These are phyloP conservation scores for Hygrocybe coccinea DNA, from an alignment of 768 basidiomycete genomes.

Conservation along the genomic window DNA sequence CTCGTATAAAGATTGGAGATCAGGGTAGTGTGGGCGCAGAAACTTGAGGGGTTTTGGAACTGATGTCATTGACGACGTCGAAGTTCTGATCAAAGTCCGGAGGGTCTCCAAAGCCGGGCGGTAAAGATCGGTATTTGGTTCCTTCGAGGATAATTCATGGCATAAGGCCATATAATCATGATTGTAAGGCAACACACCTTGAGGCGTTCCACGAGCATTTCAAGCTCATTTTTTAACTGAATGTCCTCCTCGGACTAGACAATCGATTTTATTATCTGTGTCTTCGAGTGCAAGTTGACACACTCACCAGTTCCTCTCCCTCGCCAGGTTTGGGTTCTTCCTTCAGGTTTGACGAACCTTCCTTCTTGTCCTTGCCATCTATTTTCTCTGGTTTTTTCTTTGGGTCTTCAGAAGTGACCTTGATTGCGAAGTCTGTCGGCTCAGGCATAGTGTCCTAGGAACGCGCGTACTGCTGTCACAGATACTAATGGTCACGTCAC, in stretches of 20 bases:
- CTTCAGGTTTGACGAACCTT: constrained; percentile 52
- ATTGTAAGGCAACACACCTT: constrained; percentile 50
- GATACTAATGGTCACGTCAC: not conserved
- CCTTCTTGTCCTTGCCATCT: constrained; percentile 47
- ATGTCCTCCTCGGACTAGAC: constrained; percentile 89
- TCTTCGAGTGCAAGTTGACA: constrained; percentile 14
- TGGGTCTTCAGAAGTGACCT: constrained; percentile 70
- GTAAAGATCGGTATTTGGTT: constrained; percentile 81
- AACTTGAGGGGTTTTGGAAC: constrained; percentile 99
- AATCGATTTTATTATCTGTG: constrained; percentile 2
- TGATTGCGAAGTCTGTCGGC: constrained; percentile 48
- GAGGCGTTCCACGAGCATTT: constrained; percentile 93
- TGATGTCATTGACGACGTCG: constrained; percentile 98
- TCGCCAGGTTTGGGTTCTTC: constrained; percentile 54
- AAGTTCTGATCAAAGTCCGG: constrained; percentile 88
- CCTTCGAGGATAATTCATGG: constrained; percentile 45
- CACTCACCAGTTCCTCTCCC: constrained; percentile 78
- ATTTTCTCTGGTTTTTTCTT: constrained; percentile 57
- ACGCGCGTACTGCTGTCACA: constrained; percentile 6
- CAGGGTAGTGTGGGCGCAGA: constrained; percentile 88
- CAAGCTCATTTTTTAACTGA: constrained; percentile 88
- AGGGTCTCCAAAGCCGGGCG: constrained; percentile 89
- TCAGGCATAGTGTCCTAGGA: constrained; percentile 46
- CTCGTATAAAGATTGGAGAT: constrained; percentile 77
- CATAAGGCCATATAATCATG: constrained; percentile 9